Percentiles rank a stretch among this genome's conserved stretches.
Evolutionary conservation across 768 basidiomycete species (phyloP).

Genomic region (Nidularia sp.): DNA sequence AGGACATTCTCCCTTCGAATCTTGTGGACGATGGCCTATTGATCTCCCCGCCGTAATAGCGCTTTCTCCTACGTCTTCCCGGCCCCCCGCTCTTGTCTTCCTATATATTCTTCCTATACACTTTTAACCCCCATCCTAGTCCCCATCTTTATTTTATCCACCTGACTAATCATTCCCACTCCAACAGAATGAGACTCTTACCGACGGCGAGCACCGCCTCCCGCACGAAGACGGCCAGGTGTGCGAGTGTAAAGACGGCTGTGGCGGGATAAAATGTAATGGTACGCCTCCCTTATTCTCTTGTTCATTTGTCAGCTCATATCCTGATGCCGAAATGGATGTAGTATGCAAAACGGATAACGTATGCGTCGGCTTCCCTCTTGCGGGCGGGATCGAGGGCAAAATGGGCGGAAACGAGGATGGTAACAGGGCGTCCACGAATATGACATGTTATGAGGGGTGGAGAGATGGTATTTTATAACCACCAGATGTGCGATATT

Average conservation of each 20-base stretch:
- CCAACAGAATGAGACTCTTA: conserved; percentile 84
- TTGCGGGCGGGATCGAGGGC: conserved; percentile 25
- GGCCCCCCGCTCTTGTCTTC: too few relatives aligned
- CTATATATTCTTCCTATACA: too few relatives aligned
- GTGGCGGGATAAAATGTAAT: conserved; percentile 97
- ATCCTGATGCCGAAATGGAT: too few relatives aligned
- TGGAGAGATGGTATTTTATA: conserved; percentile 89
- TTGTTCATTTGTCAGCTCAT: too few relatives aligned
- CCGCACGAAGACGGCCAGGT: conserved; percentile 70
- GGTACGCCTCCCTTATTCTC: conserved; percentile 43
- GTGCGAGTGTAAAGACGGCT: conserved; percentile 92
- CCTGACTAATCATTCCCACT: too few relatives aligned
- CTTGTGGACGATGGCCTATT: too few relatives aligned
- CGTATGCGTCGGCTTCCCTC: conserved; percentile 80
- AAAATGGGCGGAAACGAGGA: conserved; percentile 6
- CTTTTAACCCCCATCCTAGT: too few relatives aligned
- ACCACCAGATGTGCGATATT: conserved; percentile 97
- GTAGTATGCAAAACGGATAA: conserved; percentile 83
- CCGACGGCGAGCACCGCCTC: conserved; percentile 82
- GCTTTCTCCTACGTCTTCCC: too few relatives aligned
- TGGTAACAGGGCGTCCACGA: conserved; percentile 8
- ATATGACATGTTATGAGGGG: conserved; percentile 94
- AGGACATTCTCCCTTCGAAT: too few relatives aligned
- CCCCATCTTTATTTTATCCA: too few relatives aligned
- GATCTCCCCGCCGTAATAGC: too few relatives aligned